A percentile compares a stretch with the other conserved stretches of the same genome.
These are phyloP conservation scores for Vanilla planifolia DNA, from an alignment of 106 monocot genomes.

Conservation along the genomic window DNA sequence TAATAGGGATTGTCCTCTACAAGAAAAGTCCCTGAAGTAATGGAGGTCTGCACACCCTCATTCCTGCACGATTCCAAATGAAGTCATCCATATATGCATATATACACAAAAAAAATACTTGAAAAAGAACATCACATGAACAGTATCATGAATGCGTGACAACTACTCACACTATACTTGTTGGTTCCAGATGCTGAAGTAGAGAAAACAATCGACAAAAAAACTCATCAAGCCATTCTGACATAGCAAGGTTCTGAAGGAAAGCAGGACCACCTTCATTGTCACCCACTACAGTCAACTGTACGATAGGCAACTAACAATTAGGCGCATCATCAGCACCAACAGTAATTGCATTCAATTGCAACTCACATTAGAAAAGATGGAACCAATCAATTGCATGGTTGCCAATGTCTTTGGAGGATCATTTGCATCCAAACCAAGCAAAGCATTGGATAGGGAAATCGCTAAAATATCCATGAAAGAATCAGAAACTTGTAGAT, in stretches of 20 bases:
- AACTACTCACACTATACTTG: constrained; percentile 55
- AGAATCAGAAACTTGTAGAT: constrained; percentile 16
- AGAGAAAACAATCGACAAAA: constrained; percentile 88
- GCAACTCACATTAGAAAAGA: constrained; percentile 97
- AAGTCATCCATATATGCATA: background rate
- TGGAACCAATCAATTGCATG: constrained; percentile 93
- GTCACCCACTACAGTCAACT: constrained; percentile 59
- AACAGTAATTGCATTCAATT: background rate
- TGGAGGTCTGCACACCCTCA: constrained; percentile 60
- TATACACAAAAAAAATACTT: background rate
- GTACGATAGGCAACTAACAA: constrained; percentile 10
- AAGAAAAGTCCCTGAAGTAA: constrained; percentile 83
- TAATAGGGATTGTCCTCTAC: constrained; percentile 76
- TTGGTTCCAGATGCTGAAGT: constrained; percentile 90
- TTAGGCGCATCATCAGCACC: background rate
- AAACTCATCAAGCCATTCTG: constrained; percentile 98
- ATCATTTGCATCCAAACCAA: constrained; percentile 99
- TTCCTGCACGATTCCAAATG: constrained; percentile 38
- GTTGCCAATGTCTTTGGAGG: constrained; percentile 96
- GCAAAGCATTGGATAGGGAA: constrained; percentile 89
- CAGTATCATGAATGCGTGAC: background rate
- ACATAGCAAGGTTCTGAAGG: constrained; percentile 53
- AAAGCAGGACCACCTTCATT: constrained; percentile 35
- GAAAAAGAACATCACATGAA: background rate
- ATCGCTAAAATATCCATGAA: constrained; percentile 45